A percentile compares a stretch with the other conserved stretches of the same genome.
Conservation (phyloP, 192 early-diverging fungal genomes). For the Coemansia sp. region DNA sequence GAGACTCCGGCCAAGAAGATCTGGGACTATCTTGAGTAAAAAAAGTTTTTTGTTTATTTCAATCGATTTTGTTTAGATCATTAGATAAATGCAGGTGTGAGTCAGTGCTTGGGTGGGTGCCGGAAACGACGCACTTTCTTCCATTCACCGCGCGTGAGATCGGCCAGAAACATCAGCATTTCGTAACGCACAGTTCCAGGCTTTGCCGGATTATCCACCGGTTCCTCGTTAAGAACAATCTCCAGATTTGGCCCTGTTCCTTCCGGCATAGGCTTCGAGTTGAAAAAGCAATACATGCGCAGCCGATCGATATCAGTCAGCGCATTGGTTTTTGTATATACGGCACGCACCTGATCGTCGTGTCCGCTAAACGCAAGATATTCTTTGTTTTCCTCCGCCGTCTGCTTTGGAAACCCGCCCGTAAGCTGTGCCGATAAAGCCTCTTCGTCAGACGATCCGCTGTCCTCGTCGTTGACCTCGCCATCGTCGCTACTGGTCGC, state of each 20-base stretch:
- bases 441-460: slow-evolving; percentile 25
- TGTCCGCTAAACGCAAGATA: slow-evolving; percentile 33
- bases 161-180: slow-evolving; percentile 29
- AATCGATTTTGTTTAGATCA: neutral
- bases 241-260: slow-evolving; percentile 15
- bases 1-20: slow-evolving; percentile 69
- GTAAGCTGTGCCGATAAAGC: neutral
- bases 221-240: slow-evolving; percentile 32
- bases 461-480: slow-evolving; percentile 1
- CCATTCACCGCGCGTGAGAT: slow-evolving; percentile 24
- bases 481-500: neutral
- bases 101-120: neutral
- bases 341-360: slow-evolving; percentile 19
- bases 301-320: slow-evolving; percentile 31
- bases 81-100: slow-evolving; percentile 1
- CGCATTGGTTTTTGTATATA: slow-evolving; percentile 39
- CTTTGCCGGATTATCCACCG: slow-evolving; percentile 18
- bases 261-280: slow-evolving; percentile 18
- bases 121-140: slow-evolving; percentile 25
- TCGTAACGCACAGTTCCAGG: slow-evolving; percentile 25
- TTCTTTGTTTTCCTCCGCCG: slow-evolving; percentile 9
- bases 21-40: slow-evolving; percentile 61
- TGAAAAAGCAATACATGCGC: slow-evolving; percentile 52
- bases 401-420: neutral
- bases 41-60: neutral